A percentile compares a stretch with the other conserved stretches of the same genome.
Conservation (phyloP, 768 basidiomycete genomes). For the Boletus rex-veris region DNA sequence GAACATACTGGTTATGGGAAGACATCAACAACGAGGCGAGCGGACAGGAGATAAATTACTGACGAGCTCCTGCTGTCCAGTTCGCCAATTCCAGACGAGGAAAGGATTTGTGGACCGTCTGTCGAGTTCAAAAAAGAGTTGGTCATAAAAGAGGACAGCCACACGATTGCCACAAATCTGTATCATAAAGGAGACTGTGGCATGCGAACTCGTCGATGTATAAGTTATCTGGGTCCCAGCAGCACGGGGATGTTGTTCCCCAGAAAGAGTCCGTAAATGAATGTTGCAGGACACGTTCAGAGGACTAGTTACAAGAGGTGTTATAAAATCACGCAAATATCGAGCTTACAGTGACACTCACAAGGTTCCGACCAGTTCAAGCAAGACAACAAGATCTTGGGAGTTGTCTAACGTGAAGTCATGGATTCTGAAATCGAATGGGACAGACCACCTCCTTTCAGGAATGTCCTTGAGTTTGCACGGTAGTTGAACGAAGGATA, state of each 20-base stretch:
- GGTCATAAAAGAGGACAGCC: slow-evolving; percentile 25
- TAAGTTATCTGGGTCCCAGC: slow-evolving; percentile 13
- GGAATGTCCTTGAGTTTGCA: slow-evolving; percentile 28
- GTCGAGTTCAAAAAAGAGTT: background rate
- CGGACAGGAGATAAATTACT: slow-evolving; percentile 5
- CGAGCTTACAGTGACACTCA: slow-evolving; percentile 8
- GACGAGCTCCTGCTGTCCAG: slow-evolving; percentile 27
- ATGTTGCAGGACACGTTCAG: slow-evolving; percentile 13
- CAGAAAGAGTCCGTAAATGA: slow-evolving; percentile 30
- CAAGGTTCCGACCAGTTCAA: slow-evolving; percentile 20
- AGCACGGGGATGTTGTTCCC: slow-evolving; percentile 26
- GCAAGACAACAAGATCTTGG: slow-evolving; percentile 33
- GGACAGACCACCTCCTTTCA: slow-evolving; percentile 26
- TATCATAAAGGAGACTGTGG: slow-evolving; percentile 21
- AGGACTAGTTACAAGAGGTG: slow-evolving; percentile 12
- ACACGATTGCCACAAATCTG: slow-evolving; percentile 32
- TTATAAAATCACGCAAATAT: background rate
- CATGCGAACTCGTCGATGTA: background rate
- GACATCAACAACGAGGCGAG: background rate
- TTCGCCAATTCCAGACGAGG: slow-evolving; percentile 36
- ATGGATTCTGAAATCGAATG: slow-evolving; percentile 24
- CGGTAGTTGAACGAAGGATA: slow-evolving; percentile 29
- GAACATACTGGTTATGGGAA: slow-evolving; percentile 17
- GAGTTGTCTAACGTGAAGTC: slow-evolving; percentile 38
- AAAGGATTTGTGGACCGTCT: slow-evolving; percentile 11